These are phyloP conservation scores for Metschnikowia sp. DNA, from an alignment of 805 yeast genomes.

Conservation along the genomic window DNA sequence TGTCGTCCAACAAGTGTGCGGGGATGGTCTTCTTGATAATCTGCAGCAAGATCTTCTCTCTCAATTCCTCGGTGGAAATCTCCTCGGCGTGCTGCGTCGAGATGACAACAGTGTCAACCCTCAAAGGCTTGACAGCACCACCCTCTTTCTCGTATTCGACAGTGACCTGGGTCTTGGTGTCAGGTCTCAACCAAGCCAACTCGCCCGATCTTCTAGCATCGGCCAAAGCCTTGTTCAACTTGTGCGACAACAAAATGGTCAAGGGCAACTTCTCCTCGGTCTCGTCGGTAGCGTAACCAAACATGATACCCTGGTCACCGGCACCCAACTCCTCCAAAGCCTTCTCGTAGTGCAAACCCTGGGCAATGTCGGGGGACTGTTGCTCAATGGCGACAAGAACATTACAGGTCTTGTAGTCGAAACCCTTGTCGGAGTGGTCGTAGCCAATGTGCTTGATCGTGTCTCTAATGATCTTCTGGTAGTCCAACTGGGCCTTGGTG, in stretches of 20 bases:
- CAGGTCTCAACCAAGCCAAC: slow-evolving; percentile 97
- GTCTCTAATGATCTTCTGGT: slow-evolving; percentile 96
- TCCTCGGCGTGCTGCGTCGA: slow-evolving; percentile 98
- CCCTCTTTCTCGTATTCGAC: slow-evolving; percentile 90
- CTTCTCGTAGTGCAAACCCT: slow-evolving; percentile 96
- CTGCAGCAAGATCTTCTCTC: slow-evolving; percentile 72
- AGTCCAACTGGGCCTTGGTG: slow-evolving; percentile 92
- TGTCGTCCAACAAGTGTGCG: slow-evolving; percentile 83
- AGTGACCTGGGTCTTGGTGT: slow-evolving; percentile 99
- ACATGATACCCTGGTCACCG: slow-evolving; percentile 99
- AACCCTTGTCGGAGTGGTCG: slow-evolving; percentile 93
- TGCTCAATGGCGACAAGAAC: slow-evolving; percentile 98
- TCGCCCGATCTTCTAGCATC: slow-evolving; percentile 96
- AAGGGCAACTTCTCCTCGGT: slow-evolving; percentile 96
- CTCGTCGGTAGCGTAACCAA: slow-evolving; percentile 99
- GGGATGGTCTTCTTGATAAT: slow-evolving; percentile 92
- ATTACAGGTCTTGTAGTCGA: slow-evolving; percentile 98
- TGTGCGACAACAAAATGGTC: slow-evolving; percentile 91
- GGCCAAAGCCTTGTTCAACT: slow-evolving; percentile 94
- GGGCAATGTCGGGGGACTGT: slow-evolving; percentile 98
- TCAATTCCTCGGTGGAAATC: slow-evolving; percentile 89
- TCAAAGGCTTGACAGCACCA: slow-evolving; percentile 92
- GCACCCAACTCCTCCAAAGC: slow-evolving; percentile 98
- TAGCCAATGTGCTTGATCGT: slow-evolving; percentile 98
- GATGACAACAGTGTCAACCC: slow-evolving; percentile 97